phyloP scores from a whole-genome alignment of 2,329 filamentous ascomycete species.

The Byssothecium circinans region DNA sequence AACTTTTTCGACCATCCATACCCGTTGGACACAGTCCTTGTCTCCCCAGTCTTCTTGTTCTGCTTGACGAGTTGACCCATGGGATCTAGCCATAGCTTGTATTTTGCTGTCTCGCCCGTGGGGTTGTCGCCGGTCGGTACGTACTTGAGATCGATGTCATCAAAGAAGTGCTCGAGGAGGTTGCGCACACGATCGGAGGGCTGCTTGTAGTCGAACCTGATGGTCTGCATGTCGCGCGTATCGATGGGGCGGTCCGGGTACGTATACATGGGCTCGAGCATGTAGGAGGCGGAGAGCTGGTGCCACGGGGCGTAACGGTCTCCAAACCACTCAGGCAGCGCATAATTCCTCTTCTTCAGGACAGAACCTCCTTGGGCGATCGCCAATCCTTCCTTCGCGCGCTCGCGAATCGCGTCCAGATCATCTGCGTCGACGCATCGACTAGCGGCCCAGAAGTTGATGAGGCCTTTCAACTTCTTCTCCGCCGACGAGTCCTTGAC shows the following conservation, averaged over 20 bases:
- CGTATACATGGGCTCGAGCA: constrained; percentile 76
- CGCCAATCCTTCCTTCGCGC: constrained; percentile 51
- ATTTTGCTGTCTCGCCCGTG: constrained; percentile 40
- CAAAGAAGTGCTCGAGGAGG: constrained; percentile 70
- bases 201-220: constrained; percentile 66
- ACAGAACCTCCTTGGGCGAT: constrained; percentile 28
- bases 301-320: constrained; percentile 71
- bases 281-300: constrained; percentile 79
- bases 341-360: constrained; percentile 61
- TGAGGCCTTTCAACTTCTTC: constrained; percentile 59
- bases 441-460: constrained; percentile 71
- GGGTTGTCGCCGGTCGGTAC: constrained; percentile 50
- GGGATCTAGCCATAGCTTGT: constrained; percentile 62
- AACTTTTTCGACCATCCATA: constrained; percentile 86
- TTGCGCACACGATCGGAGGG: constrained; percentile 69
- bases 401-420: constrained; percentile 61
- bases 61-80: constrained; percentile 69
- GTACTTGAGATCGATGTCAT: constrained; percentile 55
- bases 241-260: constrained; percentile 76
- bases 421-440: constrained; percentile 61
- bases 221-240: constrained; percentile 63
- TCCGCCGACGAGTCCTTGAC: constrained; percentile 66
- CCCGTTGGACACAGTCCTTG: constrained; percentile 71
- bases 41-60: constrained; percentile 67
- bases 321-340: constrained; percentile 76